These are phyloP conservation scores for Komagataea norvegica DNA, from an alignment of 1,139 yeast species.

Conservation along the genomic window DNA sequence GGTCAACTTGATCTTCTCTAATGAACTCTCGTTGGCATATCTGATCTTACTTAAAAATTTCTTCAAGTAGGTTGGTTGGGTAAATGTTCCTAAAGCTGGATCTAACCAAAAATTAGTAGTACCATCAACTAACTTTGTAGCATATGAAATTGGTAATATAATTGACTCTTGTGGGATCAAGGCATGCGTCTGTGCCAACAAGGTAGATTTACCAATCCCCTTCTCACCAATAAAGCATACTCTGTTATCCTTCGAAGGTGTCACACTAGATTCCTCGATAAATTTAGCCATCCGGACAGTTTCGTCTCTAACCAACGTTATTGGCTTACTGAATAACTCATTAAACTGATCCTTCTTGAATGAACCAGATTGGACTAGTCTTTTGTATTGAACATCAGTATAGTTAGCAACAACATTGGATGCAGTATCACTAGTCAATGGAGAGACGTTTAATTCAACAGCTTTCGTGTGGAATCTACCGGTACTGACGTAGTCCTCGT, in stretches of 20 bases:
- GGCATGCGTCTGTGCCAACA: constrained; percentile 70
- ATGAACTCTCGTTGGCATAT: constrained; percentile 49
- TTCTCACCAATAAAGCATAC: constrained; percentile 60
- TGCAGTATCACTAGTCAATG: constrained; percentile 1
- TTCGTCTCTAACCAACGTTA: constrained; percentile 45
- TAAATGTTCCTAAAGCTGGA: constrained; percentile 45
- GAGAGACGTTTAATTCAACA: constrained; percentile 2
- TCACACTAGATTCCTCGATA: constrained; percentile 21
- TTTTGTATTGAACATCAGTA: constrained; percentile 20
- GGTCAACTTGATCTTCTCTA: constrained; percentile 47
- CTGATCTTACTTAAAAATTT: constrained; percentile 54
- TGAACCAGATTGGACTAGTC: constrained; percentile 35
- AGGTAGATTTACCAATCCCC: constrained; percentile 79
- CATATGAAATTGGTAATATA: constrained; percentile 62
- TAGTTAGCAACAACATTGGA: constrained; percentile 16
- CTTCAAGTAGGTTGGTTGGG: constrained; percentile 78
- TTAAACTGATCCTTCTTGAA: constrained; percentile 63
- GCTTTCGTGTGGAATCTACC: constrained; percentile 5
- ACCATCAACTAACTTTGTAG: constrained; percentile 64
- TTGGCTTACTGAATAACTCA: constrained; percentile 55
- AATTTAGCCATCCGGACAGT: constrained; percentile 31
- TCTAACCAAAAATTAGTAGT: constrained; percentile 62
- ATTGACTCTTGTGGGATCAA: constrained; percentile 44
- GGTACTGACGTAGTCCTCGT: constrained; percentile 8
- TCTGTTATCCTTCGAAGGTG: constrained; percentile 43